Evolutionary conservation across 106 monocot genomes (phyloP), one percentile per base, ranked within the genome.

Genomic region (Dendrobium huoshanense): DNA sequence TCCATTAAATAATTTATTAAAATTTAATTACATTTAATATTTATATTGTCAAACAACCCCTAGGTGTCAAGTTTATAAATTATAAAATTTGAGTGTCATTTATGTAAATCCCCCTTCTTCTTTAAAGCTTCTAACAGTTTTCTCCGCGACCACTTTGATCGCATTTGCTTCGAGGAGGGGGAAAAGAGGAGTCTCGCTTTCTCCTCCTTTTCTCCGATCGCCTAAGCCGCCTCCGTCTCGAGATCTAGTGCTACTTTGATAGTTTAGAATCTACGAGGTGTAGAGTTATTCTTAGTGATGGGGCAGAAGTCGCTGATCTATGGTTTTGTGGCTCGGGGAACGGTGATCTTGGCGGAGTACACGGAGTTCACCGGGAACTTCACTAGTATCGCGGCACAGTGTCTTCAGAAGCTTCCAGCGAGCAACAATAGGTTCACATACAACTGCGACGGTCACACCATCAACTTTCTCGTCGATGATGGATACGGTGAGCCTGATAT

Each of bases 321-420:
- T 44, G 41, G 79, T 41, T 79, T 79, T 42, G 79, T 79, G 65
- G 59, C 67, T 19, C 64, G 79, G 9, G 79, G 67, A 56, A 65
- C 61, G 79, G 79, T 79, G 79, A 42, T 79, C 79, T 59, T 79
- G 40, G 58, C 79, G 64, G 79, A 79, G 79, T 79, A 59, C 79
- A 80, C 80, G 80, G 80, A 80, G 80, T 80, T 80, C 45, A 47
- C 80, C 47, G 80, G 80, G 10, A 80, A 80, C 47, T 80, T 80
- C 80, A 80, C 67, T 24, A 68, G 19, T 40, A 67, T 80, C 80
- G 80, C 80, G 13, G 33, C 68, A 24, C 80, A 80, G 41, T 80
- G 80, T 27, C 80, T 80, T 61, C 48, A 77, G 49, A 77, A 78
- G 41, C 74, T 74, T 17, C 74, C 74, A 27, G 74, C 74, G 74